Conservation (phyloP, 2,329 filamentous ascomycete species). For the Eutypella sp. region DNA sequence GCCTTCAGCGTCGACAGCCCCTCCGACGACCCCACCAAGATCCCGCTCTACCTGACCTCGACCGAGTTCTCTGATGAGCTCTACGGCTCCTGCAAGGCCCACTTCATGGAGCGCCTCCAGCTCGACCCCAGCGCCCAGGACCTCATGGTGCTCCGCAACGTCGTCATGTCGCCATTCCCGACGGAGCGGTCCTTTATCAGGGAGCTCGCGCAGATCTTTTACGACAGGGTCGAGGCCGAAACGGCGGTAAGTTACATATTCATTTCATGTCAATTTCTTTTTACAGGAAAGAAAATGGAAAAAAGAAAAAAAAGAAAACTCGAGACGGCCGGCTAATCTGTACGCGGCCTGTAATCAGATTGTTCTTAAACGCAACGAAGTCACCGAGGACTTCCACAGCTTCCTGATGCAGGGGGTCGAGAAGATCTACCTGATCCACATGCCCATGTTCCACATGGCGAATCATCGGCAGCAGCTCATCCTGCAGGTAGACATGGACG, state of each 20-base stretch:
- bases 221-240: slow-evolving; percentile 25
- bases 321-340: neutral
- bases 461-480: slow-evolving; percentile 37
- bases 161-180: slow-evolving; percentile 43
- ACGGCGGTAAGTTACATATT: slow-evolving; percentile 11
- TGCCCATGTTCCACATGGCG: slow-evolving; percentile 35
- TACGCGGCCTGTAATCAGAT: slow-evolving; percentile 10
- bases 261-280: neutral
- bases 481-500: slow-evolving; percentile 23
- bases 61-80: slow-evolving; percentile 34
- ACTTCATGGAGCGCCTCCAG: slow-evolving; percentile 37
- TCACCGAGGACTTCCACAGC: slow-evolving; percentile 28
- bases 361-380: slow-evolving; percentile 30
- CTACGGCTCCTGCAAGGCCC: slow-evolving; percentile 35
- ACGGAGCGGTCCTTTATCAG: slow-evolving; percentile 35
- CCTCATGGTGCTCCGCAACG: slow-evolving; percentile 41
- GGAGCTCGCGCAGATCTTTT: slow-evolving; percentile 29
- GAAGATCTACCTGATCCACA: slow-evolving; percentile 28
- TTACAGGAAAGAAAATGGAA: neutral
- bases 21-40: slow-evolving; percentile 32
- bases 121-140: slow-evolving; percentile 28
- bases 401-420: slow-evolving; percentile 34
- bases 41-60: slow-evolving; percentile 40
- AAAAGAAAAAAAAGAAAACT: neutral
- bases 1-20: slow-evolving; percentile 36